phyloP scores from a whole-genome alignment of 768 basidiomycete genomes.

The Hysterangium stoloniferum region DNA sequence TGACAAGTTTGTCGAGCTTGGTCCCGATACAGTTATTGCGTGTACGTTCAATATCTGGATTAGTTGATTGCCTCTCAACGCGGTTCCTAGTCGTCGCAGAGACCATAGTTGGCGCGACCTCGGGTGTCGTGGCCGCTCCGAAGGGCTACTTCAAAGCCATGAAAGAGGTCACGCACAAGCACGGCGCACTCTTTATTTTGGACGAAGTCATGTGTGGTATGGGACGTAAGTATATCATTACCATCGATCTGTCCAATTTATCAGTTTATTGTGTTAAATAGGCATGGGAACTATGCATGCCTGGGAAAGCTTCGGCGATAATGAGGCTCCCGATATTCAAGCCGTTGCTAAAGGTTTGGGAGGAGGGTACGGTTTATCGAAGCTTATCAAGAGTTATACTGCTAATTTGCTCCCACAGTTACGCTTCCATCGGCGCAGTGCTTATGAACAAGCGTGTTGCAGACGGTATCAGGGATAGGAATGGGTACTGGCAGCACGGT shows the following conservation, averaged over 20 bases:
- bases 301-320: constrained; percentile 80
- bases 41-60: constrained; percentile 40
- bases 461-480: constrained; percentile 56
- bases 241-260: neutral
- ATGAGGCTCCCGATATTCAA: constrained; percentile 74
- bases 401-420: constrained; percentile 34
- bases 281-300: constrained; percentile 84
- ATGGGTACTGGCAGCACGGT: constrained; percentile 75
- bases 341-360: constrained; percentile 86
- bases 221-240: constrained; percentile 54
- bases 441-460: constrained; percentile 68
- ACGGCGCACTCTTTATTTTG: constrained; percentile 58
- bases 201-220: constrained; percentile 94
- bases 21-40: constrained; percentile 74
- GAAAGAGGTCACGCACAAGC: constrained; percentile 58
- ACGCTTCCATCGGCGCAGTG: constrained; percentile 75
- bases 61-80: neutral
- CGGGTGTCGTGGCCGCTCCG: constrained; percentile 67
- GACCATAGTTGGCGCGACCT: constrained; percentile 82
- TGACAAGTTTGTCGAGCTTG: constrained; percentile 75
- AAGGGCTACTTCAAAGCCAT: constrained; percentile 83
- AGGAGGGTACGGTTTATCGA: constrained; percentile 50
- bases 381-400: neutral
- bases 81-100: constrained; percentile 60
- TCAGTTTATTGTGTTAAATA: constrained; percentile 21